These are phyloP conservation scores for Aspergillus haitiensis DNA, from an alignment of 495 filamentous ascomycete species.

Conservation along the genomic window DNA sequence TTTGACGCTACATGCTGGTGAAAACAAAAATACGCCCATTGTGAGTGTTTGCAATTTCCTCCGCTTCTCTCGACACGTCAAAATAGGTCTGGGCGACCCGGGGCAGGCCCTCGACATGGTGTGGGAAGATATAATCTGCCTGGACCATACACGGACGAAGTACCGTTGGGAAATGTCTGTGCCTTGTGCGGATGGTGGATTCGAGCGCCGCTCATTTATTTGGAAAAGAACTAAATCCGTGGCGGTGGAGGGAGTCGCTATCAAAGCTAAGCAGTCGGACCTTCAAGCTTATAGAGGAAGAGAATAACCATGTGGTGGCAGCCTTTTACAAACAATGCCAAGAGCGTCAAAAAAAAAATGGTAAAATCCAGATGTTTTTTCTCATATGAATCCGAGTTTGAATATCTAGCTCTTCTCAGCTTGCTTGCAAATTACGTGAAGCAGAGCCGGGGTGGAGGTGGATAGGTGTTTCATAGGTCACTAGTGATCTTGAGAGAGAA, in stretches of 20 bases:
- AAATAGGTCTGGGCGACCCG: slow-evolving; percentile 37
- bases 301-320: slow-evolving; percentile 28
- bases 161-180: slow-evolving; percentile 33
- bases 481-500: not conserved
- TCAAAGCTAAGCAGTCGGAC: slow-evolving; percentile 20
- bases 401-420: slow-evolving; percentile 27
- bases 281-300: slow-evolving; percentile 36
- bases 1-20: slow-evolving; percentile 35
- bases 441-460: slow-evolving; percentile 20
- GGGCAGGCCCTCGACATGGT: slow-evolving; percentile 19
- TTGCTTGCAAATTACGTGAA: slow-evolving; percentile 27
- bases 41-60: slow-evolving; percentile 36
- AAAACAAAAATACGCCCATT: slow-evolving; percentile 28
- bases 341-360: slow-evolving; percentile 25
- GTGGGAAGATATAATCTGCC: slow-evolving; percentile 32
- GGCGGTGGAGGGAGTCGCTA: slow-evolving; percentile 21
- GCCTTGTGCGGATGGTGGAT: slow-evolving; percentile 1
- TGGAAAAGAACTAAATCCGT: slow-evolving; percentile 40
- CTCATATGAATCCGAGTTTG: slow-evolving; percentile 27
- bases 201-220: slow-evolving; percentile 26
- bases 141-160: slow-evolving; percentile 20
- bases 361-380: slow-evolving; percentile 25
- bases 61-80: slow-evolving; percentile 35
- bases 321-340: slow-evolving; percentile 32
- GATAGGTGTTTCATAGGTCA: slow-evolving; percentile 10